A percentile compares a stretch with the other conserved stretches of the same genome.
Conservation (phyloP, 768 basidiomycete species). For the Trametes meyenii region DNA sequence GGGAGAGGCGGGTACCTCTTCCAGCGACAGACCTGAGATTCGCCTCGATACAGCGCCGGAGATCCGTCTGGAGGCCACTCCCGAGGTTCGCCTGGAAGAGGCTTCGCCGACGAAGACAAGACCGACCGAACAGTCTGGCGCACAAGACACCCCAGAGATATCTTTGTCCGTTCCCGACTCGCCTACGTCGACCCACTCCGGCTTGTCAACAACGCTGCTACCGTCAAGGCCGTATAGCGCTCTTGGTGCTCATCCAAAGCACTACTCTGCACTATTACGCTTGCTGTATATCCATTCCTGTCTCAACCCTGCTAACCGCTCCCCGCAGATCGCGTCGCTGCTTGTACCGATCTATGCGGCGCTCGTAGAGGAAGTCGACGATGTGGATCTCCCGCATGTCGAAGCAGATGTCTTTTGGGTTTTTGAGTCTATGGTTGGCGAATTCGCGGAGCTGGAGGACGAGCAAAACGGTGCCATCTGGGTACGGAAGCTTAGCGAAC, state of each 20-base stretch:
- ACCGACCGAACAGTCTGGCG: not conserved
- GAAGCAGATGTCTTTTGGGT: slow-evolving; percentile 87
- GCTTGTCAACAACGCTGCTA: slow-evolving; percentile 46
- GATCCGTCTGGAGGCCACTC: slow-evolving; percentile 36
- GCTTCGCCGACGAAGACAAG: slow-evolving; percentile 27
- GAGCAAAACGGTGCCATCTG: slow-evolving; percentile 62
- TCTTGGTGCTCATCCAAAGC: slow-evolving; percentile 56
- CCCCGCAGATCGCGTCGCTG: slow-evolving; percentile 68
- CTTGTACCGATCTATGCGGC: slow-evolving; percentile 70
- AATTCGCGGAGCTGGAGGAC: slow-evolving; percentile 74
- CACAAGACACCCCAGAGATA: slow-evolving; percentile 27
- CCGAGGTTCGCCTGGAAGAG: slow-evolving; percentile 44
- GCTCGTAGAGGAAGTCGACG: slow-evolving; percentile 61
- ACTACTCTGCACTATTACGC: slow-evolving; percentile 66
- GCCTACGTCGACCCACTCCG: slow-evolving; percentile 28
- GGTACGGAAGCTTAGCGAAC: slow-evolving; percentile 64
- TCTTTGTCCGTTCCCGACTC: slow-evolving; percentile 43
- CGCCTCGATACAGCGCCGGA: slow-evolving; percentile 36
- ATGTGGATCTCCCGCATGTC: slow-evolving; percentile 61
- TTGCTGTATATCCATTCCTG: slow-evolving; percentile 71
- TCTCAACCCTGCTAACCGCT: slow-evolving; percentile 72
- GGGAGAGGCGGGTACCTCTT: slow-evolving; percentile 23
- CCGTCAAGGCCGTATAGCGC: slow-evolving; percentile 48
- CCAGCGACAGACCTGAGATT: slow-evolving; percentile 42
- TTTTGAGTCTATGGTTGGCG: slow-evolving; percentile 72